Conservation (phyloP, 805 yeast species). For the Pichia ethanolica region DNA sequence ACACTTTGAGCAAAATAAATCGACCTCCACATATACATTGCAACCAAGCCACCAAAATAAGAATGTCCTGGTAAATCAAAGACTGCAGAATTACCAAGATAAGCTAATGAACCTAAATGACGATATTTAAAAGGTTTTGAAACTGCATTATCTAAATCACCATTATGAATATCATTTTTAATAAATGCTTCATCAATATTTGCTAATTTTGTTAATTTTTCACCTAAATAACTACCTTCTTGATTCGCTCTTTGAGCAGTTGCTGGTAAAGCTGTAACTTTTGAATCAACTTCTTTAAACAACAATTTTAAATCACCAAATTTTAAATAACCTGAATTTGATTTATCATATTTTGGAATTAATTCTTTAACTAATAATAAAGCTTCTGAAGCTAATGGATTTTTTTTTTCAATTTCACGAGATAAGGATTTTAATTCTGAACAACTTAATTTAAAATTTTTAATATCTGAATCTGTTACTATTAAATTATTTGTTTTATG, state of each 20-base stretch:
- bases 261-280: slow-evolving; percentile 78
- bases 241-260: slow-evolving; percentile 98
- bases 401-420: slow-evolving; percentile 38
- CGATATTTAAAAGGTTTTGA: slow-evolving; percentile 64
- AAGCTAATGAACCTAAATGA: slow-evolving; percentile 89
- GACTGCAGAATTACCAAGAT: slow-evolving; percentile 92
- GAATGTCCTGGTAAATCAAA: slow-evolving; percentile 82
- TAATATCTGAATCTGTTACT: slow-evolving; percentile 46
- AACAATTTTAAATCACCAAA: slow-evolving; percentile 42
- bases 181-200: slow-evolving; percentile 46
- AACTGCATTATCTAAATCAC: slow-evolving; percentile 32
- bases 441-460: slow-evolving; percentile 38
- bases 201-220: slow-evolving; percentile 56
- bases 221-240: slow-evolving; percentile 78
- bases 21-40: slow-evolving; percentile 90
- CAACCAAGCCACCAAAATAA: slow-evolving; percentile 73
- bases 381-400: slow-evolving; percentile 55
- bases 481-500: slow-evolving; percentile 40
- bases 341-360: slow-evolving; percentile 45
- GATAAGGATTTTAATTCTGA: slow-evolving; percentile 44
- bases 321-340: slow-evolving; percentile 41
- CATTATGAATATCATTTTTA: slow-evolving; percentile 34
- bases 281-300: slow-evolving; percentile 55
- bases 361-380: slow-evolving; percentile 42
- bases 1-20: slow-evolving; percentile 91